phyloP scores from a whole-genome alignment of 208 protist species.

The Borovskyia barvae region DNA sequence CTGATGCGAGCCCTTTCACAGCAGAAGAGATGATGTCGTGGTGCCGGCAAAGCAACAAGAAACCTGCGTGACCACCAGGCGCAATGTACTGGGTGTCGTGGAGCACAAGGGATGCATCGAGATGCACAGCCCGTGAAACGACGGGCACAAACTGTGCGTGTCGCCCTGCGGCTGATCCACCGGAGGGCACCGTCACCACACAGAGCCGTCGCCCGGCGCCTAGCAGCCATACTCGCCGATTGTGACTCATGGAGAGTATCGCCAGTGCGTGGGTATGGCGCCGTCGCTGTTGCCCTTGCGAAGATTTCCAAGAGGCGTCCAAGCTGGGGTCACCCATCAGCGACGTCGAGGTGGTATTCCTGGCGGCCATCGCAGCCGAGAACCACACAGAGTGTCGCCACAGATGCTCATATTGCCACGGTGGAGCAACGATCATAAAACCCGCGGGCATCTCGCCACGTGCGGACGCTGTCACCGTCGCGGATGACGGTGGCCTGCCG shows the following conservation, averaged over 20 bases:
- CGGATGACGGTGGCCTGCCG: neutral
- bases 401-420: conserved; percentile 18
- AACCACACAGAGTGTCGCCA: conserved; percentile 25
- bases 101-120: neutral
- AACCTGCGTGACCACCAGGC: conserved; percentile 10
- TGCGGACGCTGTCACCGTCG: neutral
- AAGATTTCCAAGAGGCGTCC: too few relatives aligned
- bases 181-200: conserved; percentile 9
- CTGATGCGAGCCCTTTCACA: neutral
- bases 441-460: too few relatives aligned
- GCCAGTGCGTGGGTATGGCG: neutral
- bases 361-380: neutral
- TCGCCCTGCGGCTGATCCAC: neutral
- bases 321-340: too few relatives aligned
- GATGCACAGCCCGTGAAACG: neutral
- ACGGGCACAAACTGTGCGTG: neutral
- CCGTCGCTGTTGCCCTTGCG: neutral
- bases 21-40: neutral
- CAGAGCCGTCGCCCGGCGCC: neutral
- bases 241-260: conserved; percentile 15
- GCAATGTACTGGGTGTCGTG: conserved; percentile 24
- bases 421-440: conserved; percentile 23
- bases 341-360: neutral
- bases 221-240: conserved; percentile 22
- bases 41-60: conserved; percentile 17